Conservation (phyloP, 768 basidiomycete genomes). For the Leccinellum luteum region DNA sequence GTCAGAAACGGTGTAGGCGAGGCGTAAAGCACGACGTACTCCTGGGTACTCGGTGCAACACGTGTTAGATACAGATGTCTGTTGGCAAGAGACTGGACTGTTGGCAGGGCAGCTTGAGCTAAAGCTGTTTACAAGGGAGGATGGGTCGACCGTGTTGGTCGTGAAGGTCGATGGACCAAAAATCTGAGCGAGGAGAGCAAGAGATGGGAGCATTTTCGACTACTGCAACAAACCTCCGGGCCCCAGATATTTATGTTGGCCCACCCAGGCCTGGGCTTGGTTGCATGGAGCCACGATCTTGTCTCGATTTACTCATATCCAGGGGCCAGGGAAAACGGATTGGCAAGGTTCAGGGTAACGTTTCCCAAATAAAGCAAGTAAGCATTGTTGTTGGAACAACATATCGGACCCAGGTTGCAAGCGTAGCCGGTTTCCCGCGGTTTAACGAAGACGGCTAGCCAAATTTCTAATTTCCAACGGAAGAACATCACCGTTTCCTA, state of each 20-base stretch:
- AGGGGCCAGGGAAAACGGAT: not conserved
- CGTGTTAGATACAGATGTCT: conserved; percentile 42
- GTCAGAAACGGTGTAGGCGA: not conserved
- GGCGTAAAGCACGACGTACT: conserved; percentile 35
- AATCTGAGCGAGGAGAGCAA: conserved; percentile 23
- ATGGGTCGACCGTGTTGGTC: conserved; percentile 17
- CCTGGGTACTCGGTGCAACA: conserved; percentile 72
- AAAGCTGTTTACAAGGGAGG: conserved; percentile 32
- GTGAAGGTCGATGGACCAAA: conserved; percentile 21
- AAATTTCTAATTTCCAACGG: not conserved
- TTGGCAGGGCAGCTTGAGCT: conserved; percentile 52
- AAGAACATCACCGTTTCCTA: not conserved
- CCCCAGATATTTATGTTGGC: conserved; percentile 7
- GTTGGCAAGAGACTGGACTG: conserved; percentile 54
- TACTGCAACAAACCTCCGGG: not conserved
- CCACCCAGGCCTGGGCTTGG: not conserved
- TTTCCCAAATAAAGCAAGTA: not conserved
- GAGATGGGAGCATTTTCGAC: conserved; percentile 15
- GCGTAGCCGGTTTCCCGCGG: not conserved
- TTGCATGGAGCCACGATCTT: not conserved
- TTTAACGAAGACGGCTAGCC: not conserved
- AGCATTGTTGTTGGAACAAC: not conserved
- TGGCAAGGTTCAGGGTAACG: not conserved
- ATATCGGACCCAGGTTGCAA: not conserved
- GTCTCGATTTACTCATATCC: not conserved